A percentile compares a stretch with the other conserved stretches of the same genome.
Evolutionary conservation across 192 early-diverging fungal species (phyloP).

Genomic region (Coemansia sp.): DNA sequence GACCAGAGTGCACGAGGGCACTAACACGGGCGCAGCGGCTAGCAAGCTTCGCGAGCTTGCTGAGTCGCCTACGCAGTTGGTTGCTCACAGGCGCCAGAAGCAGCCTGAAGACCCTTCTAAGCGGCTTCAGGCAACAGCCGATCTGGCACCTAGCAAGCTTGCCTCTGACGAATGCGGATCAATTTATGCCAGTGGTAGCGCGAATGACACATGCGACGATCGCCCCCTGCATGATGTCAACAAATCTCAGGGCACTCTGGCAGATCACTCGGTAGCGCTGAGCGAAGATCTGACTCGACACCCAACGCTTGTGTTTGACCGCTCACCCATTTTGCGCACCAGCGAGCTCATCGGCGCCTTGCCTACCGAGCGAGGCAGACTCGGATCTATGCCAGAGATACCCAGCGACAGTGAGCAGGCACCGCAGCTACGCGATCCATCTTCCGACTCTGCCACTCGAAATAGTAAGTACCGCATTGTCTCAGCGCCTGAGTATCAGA

Average conservation of each 20-base stretch:
- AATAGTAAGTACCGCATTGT: not conserved
- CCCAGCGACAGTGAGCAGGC: not conserved
- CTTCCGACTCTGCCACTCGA: not conserved
- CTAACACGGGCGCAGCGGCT: not conserved
- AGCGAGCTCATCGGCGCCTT: constrained; percentile 17
- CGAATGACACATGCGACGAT: constrained; percentile 21
- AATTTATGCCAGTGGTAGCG: constrained; percentile 4
- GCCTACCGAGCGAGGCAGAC: not conserved
- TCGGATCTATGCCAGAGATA: not conserved
- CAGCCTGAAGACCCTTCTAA: not conserved
- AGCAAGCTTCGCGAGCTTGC: not conserved
- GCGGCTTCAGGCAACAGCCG: not conserved
- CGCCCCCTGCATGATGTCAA: constrained; percentile 20
- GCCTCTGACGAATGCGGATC: constrained; percentile 6
- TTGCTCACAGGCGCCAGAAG: constrained; percentile 3
- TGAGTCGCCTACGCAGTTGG: constrained; percentile 25
- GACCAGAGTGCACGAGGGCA: not conserved
- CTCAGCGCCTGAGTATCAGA: not conserved
- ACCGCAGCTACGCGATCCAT: not conserved
- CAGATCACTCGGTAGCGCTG: not conserved
- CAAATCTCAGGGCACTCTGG: not conserved
- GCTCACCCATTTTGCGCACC: constrained; percentile 32
- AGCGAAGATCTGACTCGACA: constrained; percentile 26
- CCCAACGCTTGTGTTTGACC: constrained; percentile 46
- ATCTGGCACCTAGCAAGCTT: not conserved